A percentile compares a stretch with the other conserved stretches of the same genome.
phyloP scores from a whole-genome alignment of 768 basidiomycete species.

The Lactarius deliciosus region DNA sequence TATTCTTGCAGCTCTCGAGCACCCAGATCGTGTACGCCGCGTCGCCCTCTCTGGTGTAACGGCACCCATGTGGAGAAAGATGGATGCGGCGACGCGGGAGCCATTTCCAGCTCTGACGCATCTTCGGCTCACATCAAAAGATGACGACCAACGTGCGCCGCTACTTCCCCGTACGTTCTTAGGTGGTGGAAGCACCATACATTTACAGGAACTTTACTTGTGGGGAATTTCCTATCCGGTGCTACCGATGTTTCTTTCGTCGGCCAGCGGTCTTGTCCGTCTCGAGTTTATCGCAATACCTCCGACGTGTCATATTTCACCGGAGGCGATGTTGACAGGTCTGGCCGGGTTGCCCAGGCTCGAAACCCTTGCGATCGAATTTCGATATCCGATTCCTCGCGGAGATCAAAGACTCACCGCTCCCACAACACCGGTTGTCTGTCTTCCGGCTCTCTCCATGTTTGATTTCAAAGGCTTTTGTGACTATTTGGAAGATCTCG shows the following conservation, averaged over 20 bases:
- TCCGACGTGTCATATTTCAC: not conserved
- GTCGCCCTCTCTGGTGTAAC: not conserved
- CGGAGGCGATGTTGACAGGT: not conserved
- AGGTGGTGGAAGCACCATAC: not conserved
- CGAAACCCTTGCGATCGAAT: not conserved
- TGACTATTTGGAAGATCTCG: not conserved
- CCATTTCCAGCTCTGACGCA: not conserved
- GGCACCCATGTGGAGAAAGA: not conserved
- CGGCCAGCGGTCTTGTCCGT: not conserved
- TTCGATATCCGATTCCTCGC: not conserved
- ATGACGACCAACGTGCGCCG: not conserved
- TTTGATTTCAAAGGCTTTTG: not conserved
- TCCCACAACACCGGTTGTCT: not conserved
- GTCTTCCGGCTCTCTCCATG: not conserved
- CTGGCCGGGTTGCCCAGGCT: not conserved
- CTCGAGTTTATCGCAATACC: not conserved
- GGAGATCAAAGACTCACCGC: not conserved
- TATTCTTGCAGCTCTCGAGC: not conserved
- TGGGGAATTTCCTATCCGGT: not conserved
- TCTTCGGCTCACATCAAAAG: not conserved
- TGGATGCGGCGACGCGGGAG: not conserved
- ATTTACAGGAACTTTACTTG: not conserved
- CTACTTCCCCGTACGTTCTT: not conserved
- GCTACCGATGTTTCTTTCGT: not conserved
- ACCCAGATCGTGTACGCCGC: not conserved